Conservation (phyloP, 1,284 basidiomycete genomes). For the Mycosarcoma mackinlayi region DNA sequence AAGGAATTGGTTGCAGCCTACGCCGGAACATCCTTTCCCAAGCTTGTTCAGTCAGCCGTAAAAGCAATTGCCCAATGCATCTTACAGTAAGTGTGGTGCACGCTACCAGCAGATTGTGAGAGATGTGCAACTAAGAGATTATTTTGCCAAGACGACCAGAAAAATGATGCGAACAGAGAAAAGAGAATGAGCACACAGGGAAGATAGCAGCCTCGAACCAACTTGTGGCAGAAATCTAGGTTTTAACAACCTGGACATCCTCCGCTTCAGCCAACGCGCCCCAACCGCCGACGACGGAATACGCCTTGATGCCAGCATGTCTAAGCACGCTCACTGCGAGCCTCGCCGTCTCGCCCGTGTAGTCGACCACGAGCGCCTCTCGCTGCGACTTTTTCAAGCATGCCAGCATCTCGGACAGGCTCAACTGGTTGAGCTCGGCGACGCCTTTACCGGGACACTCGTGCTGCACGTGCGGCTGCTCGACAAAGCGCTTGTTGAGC, state of each 20-base stretch:
- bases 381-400: constrained; percentile 13
- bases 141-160: too few species aligned
- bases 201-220: too few species aligned
- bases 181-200: not conserved
- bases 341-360: constrained; percentile 25
- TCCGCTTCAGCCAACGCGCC: not conserved
- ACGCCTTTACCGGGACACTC: constrained; percentile 22
- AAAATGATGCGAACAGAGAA: not conserved
- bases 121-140: too few species aligned
- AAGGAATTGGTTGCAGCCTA: constrained; percentile 60
- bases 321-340: constrained; percentile 28
- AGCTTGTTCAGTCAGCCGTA: too few species aligned
- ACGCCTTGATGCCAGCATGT: constrained; percentile 38
- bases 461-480: constrained; percentile 7
- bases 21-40: constrained; percentile 37
- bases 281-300: constrained; percentile 16
- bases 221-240: not conserved
- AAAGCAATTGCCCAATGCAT: too few species aligned
- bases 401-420: constrained; percentile 24
- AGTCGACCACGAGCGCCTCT: constrained; percentile 31
- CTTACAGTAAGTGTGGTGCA: too few species aligned
- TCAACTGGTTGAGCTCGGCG: constrained; percentile 15
- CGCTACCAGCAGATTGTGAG: too few species aligned
- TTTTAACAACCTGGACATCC: constrained; percentile 5
- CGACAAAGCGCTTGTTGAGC: constrained; percentile 25